Base-by-base conservation (phyloP, 208 protist species). In the Porcisia deanei region DNA sequence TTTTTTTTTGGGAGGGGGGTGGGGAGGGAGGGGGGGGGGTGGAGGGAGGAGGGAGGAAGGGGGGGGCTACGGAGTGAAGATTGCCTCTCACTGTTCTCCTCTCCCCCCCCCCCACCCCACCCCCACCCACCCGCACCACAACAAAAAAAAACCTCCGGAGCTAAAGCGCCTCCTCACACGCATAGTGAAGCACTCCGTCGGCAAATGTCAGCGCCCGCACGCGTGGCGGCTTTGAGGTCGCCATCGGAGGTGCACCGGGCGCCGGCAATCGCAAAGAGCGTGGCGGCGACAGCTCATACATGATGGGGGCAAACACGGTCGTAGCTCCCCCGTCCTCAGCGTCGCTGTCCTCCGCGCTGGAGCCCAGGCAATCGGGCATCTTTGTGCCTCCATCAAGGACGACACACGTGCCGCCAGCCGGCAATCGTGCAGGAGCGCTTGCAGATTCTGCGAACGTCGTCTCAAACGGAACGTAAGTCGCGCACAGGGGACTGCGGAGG, bases 231-330 rank as follows among this genome's bases (percentile, higher is more conserved):
- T 41, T 45, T 16, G 66, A 14, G 30, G 47, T 43, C 30, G 39
- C 41, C 10, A 10, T 20, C n/a, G 22, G 16, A 71, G 47, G n/a
- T 41, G n/a, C 47, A 37, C 30, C 37, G 37, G 20, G 37, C 16
- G 53, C 10, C 22, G 57, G 55, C 30, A 10, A 75, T 34, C 20
- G 55, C 41, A 65, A 9, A 20, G 71, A 75, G 22, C n/a, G 71
- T 30, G 71, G 71, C 14, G 71, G 71, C 45, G 39, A 49, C 14
- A 75, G 71, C 45, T 75, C 71, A 53, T 75, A 65, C 55, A 53
- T 57, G 71, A 75, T 49, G 22, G 71, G 71, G 57, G 71, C 41
- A 10, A 61, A 22, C 25, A 65, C 39, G 10, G 20, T 2, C 39
- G 12, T 10, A 69, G 10, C 41, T 30, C 20, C 18, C 20, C 16